Evolutionary conservation across 2,329 filamentous ascomycete genomes (phyloP).

Genomic region (Monosporascus sp.): DNA sequence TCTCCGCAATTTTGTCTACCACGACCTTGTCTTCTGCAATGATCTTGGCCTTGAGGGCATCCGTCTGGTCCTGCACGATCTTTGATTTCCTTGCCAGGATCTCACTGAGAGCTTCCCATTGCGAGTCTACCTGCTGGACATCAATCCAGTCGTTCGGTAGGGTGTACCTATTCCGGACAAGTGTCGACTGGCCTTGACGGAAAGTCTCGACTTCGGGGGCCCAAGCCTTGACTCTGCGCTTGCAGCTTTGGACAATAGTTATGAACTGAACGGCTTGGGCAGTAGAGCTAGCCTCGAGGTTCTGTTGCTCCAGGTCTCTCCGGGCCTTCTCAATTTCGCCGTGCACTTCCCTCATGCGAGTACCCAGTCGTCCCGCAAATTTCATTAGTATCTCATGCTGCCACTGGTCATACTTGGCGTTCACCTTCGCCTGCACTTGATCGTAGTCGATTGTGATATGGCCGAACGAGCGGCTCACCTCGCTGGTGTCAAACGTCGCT

Average conservation of each 20-base stretch:
- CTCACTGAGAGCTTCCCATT: conserved; percentile 92
- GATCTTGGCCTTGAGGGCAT: conserved; percentile 92
- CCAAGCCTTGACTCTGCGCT: conserved; percentile 89
- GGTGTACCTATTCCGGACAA: conserved; percentile 88
- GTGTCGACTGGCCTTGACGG: conserved; percentile 87
- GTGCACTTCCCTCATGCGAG: conserved; percentile 87
- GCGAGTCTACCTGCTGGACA: conserved; percentile 92
- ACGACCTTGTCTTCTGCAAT: conserved; percentile 89
- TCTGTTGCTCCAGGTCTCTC: conserved; percentile 85
- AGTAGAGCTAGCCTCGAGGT: conserved; percentile 89
- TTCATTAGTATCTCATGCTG: conserved; percentile 94
- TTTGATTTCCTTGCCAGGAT: conserved; percentile 88
- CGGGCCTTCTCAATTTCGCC: conserved; percentile 87
- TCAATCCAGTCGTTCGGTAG: conserved; percentile 92
- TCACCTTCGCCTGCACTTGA: conserved; percentile 97
- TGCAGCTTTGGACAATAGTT: conserved; percentile 93
- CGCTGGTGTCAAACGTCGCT: conserved; percentile 94
- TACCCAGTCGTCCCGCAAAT: conserved; percentile 84
- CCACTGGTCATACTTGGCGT: conserved; percentile 99
- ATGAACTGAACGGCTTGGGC: conserved; percentile 98
- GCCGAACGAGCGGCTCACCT: conserved; percentile 87
- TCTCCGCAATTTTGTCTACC: conserved; percentile 79
- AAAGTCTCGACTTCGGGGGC: conserved; percentile 95
- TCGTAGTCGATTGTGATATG: conserved; percentile 96
- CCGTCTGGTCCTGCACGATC: conserved; percentile 93